Conservation (phyloP, 192 early-diverging fungal species). For the Podochytrium sp. region DNA sequence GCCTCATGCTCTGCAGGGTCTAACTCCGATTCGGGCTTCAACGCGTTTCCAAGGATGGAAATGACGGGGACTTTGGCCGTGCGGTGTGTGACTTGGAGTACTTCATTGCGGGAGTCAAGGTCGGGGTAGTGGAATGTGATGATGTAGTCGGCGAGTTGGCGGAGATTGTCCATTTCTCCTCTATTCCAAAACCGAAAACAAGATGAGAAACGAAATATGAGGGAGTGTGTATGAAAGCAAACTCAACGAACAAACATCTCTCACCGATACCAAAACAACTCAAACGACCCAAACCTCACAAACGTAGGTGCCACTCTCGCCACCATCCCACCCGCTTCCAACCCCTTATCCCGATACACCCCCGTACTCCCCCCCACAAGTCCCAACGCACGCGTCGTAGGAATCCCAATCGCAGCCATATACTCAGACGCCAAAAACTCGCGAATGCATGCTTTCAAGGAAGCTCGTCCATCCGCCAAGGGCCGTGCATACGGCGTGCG, state of each 20-base stretch:
- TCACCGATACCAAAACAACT: constrained; percentile 71
- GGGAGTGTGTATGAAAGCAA: not conserved
- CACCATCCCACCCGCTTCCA: constrained; percentile 78
- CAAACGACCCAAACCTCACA: constrained; percentile 89
- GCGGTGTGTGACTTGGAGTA: not conserved
- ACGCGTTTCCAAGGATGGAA: not conserved
- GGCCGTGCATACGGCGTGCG: constrained; percentile 81
- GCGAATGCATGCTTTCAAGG: constrained; percentile 83
- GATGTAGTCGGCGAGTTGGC: constrained; percentile 74
- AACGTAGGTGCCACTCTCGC: constrained; percentile 72
- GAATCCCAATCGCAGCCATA: constrained; percentile 72
- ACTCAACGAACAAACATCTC: not conserved
- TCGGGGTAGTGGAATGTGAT: constrained; percentile 60
- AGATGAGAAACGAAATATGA: not conserved
- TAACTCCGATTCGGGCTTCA: not conserved
- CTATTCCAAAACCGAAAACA: not conserved
- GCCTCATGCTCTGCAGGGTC: constrained; percentile 16
- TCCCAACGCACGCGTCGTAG: constrained; percentile 78
- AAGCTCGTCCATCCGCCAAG: constrained; percentile 86
- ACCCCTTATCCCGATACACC: constrained; percentile 64
- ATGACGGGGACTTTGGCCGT: not conserved
- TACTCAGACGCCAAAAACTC: constrained; percentile 81
- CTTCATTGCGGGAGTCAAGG: constrained; percentile 28
- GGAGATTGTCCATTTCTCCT: constrained; percentile 57
- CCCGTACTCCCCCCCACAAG: constrained; percentile 62